Percentiles rank a stretch among this genome's conserved stretches.
Conservation (phyloP, 1,139 yeast genomes). For the Debaryomyces robertsiae region DNA sequence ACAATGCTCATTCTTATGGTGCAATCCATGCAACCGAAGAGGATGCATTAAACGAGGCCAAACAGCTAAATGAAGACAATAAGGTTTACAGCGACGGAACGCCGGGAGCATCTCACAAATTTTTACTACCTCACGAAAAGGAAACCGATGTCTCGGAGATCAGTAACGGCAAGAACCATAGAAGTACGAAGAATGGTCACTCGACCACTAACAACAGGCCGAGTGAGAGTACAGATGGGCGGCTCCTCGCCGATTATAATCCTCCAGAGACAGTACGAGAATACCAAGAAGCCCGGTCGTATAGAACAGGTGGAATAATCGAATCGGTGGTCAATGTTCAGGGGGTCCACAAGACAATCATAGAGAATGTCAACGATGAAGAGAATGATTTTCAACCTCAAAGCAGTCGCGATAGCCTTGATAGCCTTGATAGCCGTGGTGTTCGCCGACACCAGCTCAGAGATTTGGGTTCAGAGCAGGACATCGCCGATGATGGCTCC, state of each 20-base stretch:
- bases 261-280: not conserved
- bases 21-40: constrained; percentile 52
- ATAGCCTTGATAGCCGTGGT: no score
- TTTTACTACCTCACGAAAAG: constrained; percentile 30
- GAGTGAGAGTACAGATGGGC: not conserved
- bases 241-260: constrained; percentile 4
- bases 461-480: no score
- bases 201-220: no score
- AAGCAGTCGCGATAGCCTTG: not conserved
- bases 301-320: constrained; percentile 70
- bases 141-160: constrained; percentile 36
- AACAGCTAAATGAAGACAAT: constrained; percentile 12
- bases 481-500: no score
- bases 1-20: constrained; percentile 28
- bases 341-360: constrained; percentile 86
- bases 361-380: constrained; percentile 58
- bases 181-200: not conserved
- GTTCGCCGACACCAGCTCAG: no score
- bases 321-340: constrained; percentile 83
- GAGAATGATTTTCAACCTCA: constrained; percentile 24
- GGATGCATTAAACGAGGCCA: constrained; percentile 48
- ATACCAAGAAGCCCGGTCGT: constrained; percentile 17
- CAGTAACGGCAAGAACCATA: constrained; percentile 7
- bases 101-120: constrained; percentile 15
- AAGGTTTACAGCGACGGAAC: not conserved